Evolutionary conservation across 2,329 filamentous ascomycete genomes (phyloP).

Genomic region (Microcyclospora pomicola): DNA sequence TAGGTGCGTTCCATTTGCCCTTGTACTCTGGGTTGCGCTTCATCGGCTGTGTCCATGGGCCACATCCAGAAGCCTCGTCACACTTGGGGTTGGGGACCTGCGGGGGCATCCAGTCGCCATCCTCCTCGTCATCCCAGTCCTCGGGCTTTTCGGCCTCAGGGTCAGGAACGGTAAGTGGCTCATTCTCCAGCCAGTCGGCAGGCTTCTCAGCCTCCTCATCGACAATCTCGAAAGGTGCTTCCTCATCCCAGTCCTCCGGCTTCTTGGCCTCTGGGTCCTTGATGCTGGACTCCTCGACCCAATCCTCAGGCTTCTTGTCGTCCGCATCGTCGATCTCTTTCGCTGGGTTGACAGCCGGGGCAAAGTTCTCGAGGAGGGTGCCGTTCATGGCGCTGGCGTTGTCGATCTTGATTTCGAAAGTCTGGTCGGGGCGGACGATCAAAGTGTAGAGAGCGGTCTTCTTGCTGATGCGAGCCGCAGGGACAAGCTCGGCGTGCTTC

Average conservation of each 20-base stretch:
- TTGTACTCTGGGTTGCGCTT: constrained; percentile 95
- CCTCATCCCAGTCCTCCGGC: constrained; percentile 98
- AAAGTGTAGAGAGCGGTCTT: constrained; percentile 90
- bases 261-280: constrained; percentile 85
- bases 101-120: constrained; percentile 90
- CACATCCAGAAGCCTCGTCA: constrained; percentile 81
- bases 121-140: constrained; percentile 99
- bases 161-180: constrained; percentile 71
- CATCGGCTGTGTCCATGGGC: constrained; percentile 80
- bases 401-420: constrained; percentile 82
- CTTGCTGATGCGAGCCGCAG: constrained; percentile 79
- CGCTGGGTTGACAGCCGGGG: constrained; percentile 79
- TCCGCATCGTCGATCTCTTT: constrained; percentile 91
- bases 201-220: constrained; percentile 85
- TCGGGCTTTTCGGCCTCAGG: constrained; percentile 95
- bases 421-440: constrained; percentile 93
- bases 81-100: constrained; percentile 94
- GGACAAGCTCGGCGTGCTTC: constrained; percentile 85
- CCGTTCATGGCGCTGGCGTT: constrained; percentile 79
- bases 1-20: constrained; percentile 91
- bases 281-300: constrained; percentile 90
- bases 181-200: constrained; percentile 89
- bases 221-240: constrained; percentile 89
- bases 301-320: constrained; percentile 86
- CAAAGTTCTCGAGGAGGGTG: constrained; percentile 86